Evolutionary conservation across 2,329 filamentous ascomycete species (phyloP).

Genomic region (Fusarium mexicanum): DNA sequence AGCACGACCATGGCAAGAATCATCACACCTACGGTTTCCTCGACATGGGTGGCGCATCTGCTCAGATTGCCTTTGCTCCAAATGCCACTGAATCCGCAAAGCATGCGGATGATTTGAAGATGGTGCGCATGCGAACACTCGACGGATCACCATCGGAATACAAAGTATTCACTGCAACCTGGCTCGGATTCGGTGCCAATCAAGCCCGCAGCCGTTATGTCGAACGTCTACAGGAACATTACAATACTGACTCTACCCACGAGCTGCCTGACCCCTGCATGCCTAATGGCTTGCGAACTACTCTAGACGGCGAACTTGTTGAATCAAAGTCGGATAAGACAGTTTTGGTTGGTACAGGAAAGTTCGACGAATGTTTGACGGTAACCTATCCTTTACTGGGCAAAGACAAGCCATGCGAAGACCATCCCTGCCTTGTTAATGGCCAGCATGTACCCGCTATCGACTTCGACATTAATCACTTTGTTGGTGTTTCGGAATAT

Average conservation of each 20-base stretch:
- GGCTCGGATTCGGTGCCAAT: slow-evolving; percentile 97
- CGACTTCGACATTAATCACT: slow-evolving; percentile 97
- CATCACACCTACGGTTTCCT: slow-evolving; percentile 97
- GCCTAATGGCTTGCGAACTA: slow-evolving; percentile 78
- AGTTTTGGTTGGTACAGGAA: slow-evolving; percentile 81
- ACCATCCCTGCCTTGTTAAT: slow-evolving; percentile 88
- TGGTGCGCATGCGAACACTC: slow-evolving; percentile 84
- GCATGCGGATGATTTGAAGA: slow-evolving; percentile 87
- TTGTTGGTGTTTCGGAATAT: slow-evolving; percentile 96
- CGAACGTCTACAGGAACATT: slow-evolving; percentile 75
- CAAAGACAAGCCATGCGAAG: slow-evolving; percentile 85
- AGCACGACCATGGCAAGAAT: slow-evolving; percentile 82
- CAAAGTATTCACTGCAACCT: slow-evolving; percentile 93
- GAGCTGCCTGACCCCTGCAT: slow-evolving; percentile 93
- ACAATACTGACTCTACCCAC: slow-evolving; percentile 59
- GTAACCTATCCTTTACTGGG: slow-evolving; percentile 87
- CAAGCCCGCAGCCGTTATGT: slow-evolving; percentile 88
- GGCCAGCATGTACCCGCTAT: slow-evolving; percentile 94
- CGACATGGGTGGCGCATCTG: slow-evolving; percentile 97
- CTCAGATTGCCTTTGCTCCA: slow-evolving; percentile 96
- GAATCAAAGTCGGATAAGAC: slow-evolving; percentile 53
- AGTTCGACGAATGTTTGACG: slow-evolving; percentile 84
- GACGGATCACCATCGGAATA: slow-evolving; percentile 83
- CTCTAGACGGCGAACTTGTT: slow-evolving; percentile 71
- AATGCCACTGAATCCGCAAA: slow-evolving; percentile 90